These are phyloP conservation scores for Monosporascus sp. DNA, from an alignment of 2,329 filamentous ascomycete genomes.

Conservation along the genomic window DNA sequence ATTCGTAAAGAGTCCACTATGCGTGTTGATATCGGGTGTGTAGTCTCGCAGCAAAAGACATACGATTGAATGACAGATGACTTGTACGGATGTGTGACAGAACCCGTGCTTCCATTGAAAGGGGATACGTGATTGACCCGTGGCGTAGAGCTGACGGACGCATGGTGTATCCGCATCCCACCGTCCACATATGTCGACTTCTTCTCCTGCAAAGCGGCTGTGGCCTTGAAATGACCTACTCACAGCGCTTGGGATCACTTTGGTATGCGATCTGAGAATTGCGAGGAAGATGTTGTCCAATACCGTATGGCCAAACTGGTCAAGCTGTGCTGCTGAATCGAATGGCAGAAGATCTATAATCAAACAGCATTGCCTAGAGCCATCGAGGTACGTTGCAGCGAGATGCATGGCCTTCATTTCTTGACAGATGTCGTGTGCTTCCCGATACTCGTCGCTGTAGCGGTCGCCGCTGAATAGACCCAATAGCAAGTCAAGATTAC, in stretches of 20 bases:
- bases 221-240: constrained; percentile 20
- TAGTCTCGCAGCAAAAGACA: constrained; percentile 11
- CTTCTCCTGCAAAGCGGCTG: constrained; percentile 30
- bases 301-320: constrained; percentile 29
- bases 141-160: constrained; percentile 23
- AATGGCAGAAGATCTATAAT: constrained; percentile 9
- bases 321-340: background rate
- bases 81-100: constrained; percentile 36
- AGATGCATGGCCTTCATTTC: constrained; percentile 29
- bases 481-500: constrained; percentile 1
- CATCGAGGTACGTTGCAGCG: constrained; percentile 31
- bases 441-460: no score
- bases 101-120: constrained; percentile 38
- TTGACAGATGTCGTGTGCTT: background rate
- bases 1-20: constrained; percentile 18
- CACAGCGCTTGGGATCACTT: constrained; percentile 17
- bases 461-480: background rate
- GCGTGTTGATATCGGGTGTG: constrained; percentile 8
- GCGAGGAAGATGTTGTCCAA: constrained; percentile 33
- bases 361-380: constrained; percentile 27
- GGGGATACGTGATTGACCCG: constrained; percentile 24
- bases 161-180: constrained; percentile 36
- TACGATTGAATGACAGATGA: constrained; percentile 30
- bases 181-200: constrained; percentile 37
- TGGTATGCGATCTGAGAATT: constrained; percentile 32